Evolutionary conservation across 345 rosid genomes (phyloP).

Genomic region (Acer yangbiense): DNA sequence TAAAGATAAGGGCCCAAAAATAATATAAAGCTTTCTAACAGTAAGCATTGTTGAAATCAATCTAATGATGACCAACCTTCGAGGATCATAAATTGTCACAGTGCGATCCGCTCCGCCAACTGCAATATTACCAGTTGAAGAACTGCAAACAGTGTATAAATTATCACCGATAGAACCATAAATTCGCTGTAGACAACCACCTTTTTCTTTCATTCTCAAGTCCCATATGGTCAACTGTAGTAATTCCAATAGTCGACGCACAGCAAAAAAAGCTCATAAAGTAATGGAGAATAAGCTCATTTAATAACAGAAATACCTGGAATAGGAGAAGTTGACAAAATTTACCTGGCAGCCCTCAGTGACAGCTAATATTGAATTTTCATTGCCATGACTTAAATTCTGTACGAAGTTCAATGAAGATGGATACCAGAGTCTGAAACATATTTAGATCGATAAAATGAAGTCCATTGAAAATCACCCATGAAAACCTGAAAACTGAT

Average conservation of each 20-base stretch:
- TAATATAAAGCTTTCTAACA: not conserved
- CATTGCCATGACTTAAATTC: constrained; percentile 46
- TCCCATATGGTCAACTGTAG: constrained; percentile 64
- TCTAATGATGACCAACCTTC: constrained; percentile 45
- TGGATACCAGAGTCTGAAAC: constrained; percentile 69
- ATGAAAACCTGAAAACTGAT: not conserved
- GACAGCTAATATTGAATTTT: constrained; percentile 48
- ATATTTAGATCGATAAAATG: constrained; percentile 14
- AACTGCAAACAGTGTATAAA: constrained; percentile 59
- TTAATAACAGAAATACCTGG: constrained; percentile 5
- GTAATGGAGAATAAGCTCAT: constrained; percentile 6
- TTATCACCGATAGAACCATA: constrained; percentile 61
- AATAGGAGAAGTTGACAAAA: not conserved
- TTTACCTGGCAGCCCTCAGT: constrained; percentile 71
- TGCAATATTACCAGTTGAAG: constrained; percentile 54
- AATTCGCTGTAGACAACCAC: constrained; percentile 60
- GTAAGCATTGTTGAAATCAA: not conserved
- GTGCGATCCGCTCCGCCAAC: constrained; percentile 75
- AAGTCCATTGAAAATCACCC: not conserved
- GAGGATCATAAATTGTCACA: constrained; percentile 72
- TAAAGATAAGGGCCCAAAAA: not conserved
- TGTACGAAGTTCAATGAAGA: constrained; percentile 52
- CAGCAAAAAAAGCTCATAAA: constrained; percentile 4
- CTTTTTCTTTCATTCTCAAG: constrained; percentile 69
- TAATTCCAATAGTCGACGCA: constrained; percentile 23